Percentiles rank a stretch among this genome's conserved stretches.
Conservation (phyloP, 495 filamentous ascomycete genomes). For the Xylaria castorea region DNA sequence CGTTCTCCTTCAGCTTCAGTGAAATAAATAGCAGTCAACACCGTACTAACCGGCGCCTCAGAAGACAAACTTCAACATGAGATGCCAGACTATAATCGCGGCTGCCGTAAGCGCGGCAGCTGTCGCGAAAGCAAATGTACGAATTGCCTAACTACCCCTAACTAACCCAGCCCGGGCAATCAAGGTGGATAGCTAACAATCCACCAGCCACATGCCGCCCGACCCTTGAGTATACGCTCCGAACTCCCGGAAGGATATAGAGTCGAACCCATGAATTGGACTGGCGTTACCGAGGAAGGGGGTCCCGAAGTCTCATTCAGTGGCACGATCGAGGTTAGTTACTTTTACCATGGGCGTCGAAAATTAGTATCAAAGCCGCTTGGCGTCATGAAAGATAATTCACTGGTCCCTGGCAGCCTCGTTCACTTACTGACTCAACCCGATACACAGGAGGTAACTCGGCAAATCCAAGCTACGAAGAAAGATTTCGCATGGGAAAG, state of each 20-base stretch:
- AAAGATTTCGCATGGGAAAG: slow-evolving; percentile 20
- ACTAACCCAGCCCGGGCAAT: too few relatives aligned
- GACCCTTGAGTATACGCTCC: neutral
- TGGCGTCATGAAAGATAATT: neutral
- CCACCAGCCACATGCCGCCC: neutral
- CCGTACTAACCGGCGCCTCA: neutral
- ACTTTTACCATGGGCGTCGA: neutral
- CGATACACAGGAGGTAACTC: slow-evolving; percentile 10
- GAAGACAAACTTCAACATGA: neutral
- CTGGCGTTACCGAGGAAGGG: slow-evolving; percentile 12
- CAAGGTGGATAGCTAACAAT: neutral
- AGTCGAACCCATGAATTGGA: slow-evolving; percentile 26
- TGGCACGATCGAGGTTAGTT: slow-evolving; percentile 16
- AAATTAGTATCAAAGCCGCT: neutral
- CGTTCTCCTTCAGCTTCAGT: neutral
- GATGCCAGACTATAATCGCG: neutral
- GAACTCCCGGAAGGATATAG: neutral
- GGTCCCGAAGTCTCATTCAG: slow-evolving; percentile 23
- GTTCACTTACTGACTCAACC: neutral
- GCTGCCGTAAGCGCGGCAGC: neutral
- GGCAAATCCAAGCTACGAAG: slow-evolving; percentile 10
- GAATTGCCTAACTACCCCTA: neutral
- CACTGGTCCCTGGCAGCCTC: too few relatives aligned
- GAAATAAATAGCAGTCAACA: neutral
- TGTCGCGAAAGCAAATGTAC: neutral